Evolutionary conservation across 169 alveolate species (phyloP).

Genomic region (Plasmodium reichenowi): DNA sequence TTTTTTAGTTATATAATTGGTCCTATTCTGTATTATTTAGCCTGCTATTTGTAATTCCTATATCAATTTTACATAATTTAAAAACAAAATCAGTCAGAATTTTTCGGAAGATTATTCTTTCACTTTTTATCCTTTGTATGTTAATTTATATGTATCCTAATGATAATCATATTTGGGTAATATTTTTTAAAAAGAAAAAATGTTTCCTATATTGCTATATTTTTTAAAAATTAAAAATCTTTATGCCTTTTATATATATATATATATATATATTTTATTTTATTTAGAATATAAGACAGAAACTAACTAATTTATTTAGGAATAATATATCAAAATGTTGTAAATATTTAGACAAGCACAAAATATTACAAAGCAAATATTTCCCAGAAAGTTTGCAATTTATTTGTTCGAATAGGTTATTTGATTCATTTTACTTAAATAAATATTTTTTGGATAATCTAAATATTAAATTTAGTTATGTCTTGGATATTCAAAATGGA

Average conservation of each 20-base stretch:
- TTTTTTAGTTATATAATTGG: conserved; percentile 70
- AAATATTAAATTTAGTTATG: conserved; percentile 59
- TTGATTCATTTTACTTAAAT: conserved; percentile 27
- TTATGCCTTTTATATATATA: background rate
- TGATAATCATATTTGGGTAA: conserved; percentile 58
- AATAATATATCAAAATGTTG: conserved; percentile 4
- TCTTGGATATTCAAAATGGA: conserved; percentile 15
- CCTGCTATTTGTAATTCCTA: conserved; percentile 38
- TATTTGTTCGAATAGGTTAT: conserved; percentile 61
- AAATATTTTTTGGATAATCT: conserved; percentile 60
- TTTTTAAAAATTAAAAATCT: background rate
- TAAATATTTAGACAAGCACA: conserved; percentile 19
- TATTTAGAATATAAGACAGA: conserved; percentile 28
- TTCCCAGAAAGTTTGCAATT: conserved; percentile 66
- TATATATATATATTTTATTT: background rate
- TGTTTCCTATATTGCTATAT: background rate
- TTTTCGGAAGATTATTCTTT: conserved; percentile 11
- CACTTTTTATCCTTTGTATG: conserved; percentile 26
- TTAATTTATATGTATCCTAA: conserved; percentile 46
- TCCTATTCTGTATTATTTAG: conserved; percentile 52
- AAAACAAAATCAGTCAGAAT: conserved; percentile 12
- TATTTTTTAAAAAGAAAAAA: background rate
- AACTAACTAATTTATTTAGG: conserved; percentile 10
- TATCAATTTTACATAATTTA: conserved; percentile 53
- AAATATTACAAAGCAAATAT: conserved; percentile 8